Percentiles rank a stretch among this genome's conserved stretches.
These are phyloP conservation scores for Pichia norvegensis DNA, from an alignment of 1,139 yeast species.

Conservation along the genomic window DNA sequence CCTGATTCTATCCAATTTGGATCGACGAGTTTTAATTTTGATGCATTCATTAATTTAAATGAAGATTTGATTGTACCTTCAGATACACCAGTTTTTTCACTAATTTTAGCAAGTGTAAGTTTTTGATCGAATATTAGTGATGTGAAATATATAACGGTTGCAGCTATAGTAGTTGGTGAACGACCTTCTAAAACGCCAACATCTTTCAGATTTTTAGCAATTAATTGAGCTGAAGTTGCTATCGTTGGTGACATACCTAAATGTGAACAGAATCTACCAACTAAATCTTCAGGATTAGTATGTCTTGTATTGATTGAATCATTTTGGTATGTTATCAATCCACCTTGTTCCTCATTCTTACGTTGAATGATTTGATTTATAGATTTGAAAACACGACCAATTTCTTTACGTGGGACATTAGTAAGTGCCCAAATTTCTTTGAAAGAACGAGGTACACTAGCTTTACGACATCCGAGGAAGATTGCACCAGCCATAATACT, in stretches of 20 bases:
- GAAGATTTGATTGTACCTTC: constrained; percentile 96
- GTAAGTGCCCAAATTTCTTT: constrained; percentile 95
- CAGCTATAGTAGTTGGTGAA: constrained; percentile 95
- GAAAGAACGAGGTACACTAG: constrained; percentile 89
- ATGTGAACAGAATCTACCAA: constrained; percentile 93
- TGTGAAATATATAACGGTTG: constrained; percentile 94
- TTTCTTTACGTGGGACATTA: constrained; percentile 87
- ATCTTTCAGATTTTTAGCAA: constrained; percentile 83
- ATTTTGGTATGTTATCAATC: constrained; percentile 29
- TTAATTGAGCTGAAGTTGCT: constrained; percentile 88
- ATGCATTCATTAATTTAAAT: constrained; percentile 70
- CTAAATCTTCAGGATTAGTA: constrained; percentile 89
- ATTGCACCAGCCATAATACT: constrained; percentile 96
- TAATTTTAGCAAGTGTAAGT: constrained; percentile 66
- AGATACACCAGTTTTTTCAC: constrained; percentile 94
- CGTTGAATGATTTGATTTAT: constrained; percentile 72
- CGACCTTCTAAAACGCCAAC: constrained; percentile 94
- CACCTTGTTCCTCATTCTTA: constrained; percentile 40
- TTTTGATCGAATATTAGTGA: constrained; percentile 66
- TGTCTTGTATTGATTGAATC: constrained; percentile 76
- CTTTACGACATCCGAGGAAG: constrained; percentile 89
- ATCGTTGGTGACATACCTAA: constrained; percentile 79
- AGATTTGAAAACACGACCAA: constrained; percentile 78
- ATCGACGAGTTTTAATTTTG: constrained; percentile 61
- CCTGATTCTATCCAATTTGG: constrained; percentile 74